Evolutionary conservation across 2,329 filamentous ascomycete genomes (phyloP), one percentile per base, ranked within the genome.

Genomic region (Aureobasidium leucospermi): DNA sequence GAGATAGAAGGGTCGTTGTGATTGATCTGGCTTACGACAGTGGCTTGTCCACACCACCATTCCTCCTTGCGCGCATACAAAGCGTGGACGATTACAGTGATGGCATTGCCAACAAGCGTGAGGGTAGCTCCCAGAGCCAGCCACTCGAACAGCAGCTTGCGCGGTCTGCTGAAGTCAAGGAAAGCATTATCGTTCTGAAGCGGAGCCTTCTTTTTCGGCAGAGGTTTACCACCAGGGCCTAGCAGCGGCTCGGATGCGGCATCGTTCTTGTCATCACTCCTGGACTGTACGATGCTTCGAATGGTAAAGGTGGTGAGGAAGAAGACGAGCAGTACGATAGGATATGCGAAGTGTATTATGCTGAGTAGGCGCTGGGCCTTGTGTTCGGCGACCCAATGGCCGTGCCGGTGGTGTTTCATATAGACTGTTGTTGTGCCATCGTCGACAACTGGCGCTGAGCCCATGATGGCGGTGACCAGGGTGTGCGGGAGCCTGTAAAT

Each of bases 171-270:
- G 71, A 90, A 85, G 65, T 84, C 80, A 64, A 76, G 75, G 62
- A 74, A 75, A 29, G 67, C 65, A 63, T 74, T 71, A 66, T 78
- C 77, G 70, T 78, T 68, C 65, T 65, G 60, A 15, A 57, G 61
- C n/a, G 65, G 56, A 64, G 72, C 74, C 67, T 76, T 78, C 68
- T 73, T 84, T 70, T 85, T 88, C 61, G 90, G 91, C 58, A 96
- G 78, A 36, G 90, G 90, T 72, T 95, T 92, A 65, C 92, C 93
- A 59, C 90, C 92, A 1, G 92, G 91, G n/a, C 92, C 92, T 57
- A 81, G 85, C 64, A 82, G 81, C 61, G 75, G 71, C 43, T 74
- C 70, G 67, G 63, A 57, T 63, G 61, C 7, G 66, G 77, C 71
- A 47, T 75, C 71, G 63, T 73, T 72, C 63, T 77, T 75, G 65